Percentiles rank a stretch among this genome's conserved stretches.
Evolutionary conservation across 2,329 filamentous ascomycete genomes (phyloP).

Genomic region (Trichoderma simmonsii): DNA sequence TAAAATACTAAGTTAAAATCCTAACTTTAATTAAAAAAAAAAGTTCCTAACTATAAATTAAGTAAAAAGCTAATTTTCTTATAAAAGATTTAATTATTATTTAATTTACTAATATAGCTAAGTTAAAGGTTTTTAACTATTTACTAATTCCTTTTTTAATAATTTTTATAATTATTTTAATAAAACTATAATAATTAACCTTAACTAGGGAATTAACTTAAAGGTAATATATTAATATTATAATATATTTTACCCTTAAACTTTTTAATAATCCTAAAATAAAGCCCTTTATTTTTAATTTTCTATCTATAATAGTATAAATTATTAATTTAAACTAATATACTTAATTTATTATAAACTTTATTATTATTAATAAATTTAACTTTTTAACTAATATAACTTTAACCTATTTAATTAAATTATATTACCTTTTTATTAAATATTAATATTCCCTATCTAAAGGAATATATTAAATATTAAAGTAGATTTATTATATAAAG

Average conservation of each 20-base stretch:
- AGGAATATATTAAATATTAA: background rate
- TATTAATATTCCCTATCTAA: background rate
- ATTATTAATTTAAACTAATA: background rate
- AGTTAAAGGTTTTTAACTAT: background rate
- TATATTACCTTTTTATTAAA: background rate
- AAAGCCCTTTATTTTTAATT: background rate
- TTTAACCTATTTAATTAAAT: background rate
- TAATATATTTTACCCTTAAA: background rate
- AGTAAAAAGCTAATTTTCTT: background rate
- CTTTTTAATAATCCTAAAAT: background rate
- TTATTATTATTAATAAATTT: background rate
- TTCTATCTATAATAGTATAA: background rate
- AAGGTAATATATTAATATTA: background rate
- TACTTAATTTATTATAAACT: background rate
- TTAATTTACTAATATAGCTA: background rate
- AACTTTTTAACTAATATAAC: background rate
- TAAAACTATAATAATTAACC: background rate
- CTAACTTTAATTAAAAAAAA: background rate
- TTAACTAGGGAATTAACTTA: background rate
- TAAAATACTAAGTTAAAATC: background rate
- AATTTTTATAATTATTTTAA: background rate
- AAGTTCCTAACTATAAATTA: background rate
- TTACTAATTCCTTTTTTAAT: background rate
- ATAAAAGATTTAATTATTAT: background rate
- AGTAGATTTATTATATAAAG: background rate